phyloP scores from a whole-genome alignment of 805 yeast species.

The Candida arabinofermentans region DNA sequence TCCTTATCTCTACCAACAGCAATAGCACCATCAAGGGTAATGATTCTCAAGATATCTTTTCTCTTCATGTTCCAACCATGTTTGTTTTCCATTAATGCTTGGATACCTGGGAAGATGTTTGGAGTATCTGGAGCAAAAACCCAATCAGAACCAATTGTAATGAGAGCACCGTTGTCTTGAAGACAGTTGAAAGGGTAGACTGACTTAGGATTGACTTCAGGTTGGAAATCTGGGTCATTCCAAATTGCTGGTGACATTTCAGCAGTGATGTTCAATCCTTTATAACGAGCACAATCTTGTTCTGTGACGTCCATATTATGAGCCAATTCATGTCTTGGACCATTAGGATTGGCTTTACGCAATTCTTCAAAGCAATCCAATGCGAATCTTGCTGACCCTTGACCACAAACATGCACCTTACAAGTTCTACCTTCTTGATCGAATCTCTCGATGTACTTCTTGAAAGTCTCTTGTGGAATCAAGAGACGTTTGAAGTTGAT shows the following conservation, averaged over 20 bases:
- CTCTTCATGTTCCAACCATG: slow-evolving; percentile 26
- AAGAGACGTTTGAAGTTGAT: slow-evolving; percentile 17
- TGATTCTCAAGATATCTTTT: slow-evolving; percentile 20
- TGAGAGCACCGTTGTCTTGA: slow-evolving; percentile 22
- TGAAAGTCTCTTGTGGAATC: slow-evolving; percentile 26
- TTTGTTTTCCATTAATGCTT: slow-evolving; percentile 24
- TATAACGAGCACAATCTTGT: slow-evolving; percentile 21
- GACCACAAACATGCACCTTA: slow-evolving; percentile 24
- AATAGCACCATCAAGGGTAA: slow-evolving; percentile 23
- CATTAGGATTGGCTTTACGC: slow-evolving; percentile 21
- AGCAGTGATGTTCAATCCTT: slow-evolving; percentile 22
- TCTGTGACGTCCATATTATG: slow-evolving; percentile 26
- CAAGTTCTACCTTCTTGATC: slow-evolving; percentile 25
- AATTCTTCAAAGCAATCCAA: slow-evolving; percentile 25
- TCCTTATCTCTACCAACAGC: slow-evolving; percentile 19
- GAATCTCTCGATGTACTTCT: slow-evolving; percentile 21
- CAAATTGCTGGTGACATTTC: slow-evolving; percentile 27
- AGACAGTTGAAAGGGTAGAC: slow-evolving; percentile 26
- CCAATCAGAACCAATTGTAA: slow-evolving; percentile 27
- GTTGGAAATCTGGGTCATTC: slow-evolving; percentile 26
- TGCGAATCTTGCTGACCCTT: slow-evolving; percentile 24
- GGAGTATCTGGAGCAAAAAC: slow-evolving; percentile 28
- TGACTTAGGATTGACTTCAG: slow-evolving; percentile 22
- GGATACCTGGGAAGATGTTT: slow-evolving; percentile 25
- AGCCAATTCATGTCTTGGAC: slow-evolving; percentile 25